Evolutionary conservation across 805 yeast genomes (phyloP).

Genomic region (Yueomyces sinensis): DNA sequence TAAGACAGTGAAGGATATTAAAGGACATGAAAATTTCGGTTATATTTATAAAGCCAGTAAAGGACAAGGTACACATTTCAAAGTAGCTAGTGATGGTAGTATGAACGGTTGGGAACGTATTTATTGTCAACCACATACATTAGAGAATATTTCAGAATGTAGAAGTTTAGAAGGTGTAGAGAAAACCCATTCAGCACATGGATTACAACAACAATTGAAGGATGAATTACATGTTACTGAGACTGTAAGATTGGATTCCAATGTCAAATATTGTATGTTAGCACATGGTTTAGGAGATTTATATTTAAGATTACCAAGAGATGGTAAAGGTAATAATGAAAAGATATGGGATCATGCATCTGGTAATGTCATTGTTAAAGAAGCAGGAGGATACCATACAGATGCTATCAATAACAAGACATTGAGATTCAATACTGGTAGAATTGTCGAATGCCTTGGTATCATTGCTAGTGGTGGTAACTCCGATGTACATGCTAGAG

Average conservation of each 20-base stretch:
- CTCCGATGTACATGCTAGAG: constrained; percentile 11
- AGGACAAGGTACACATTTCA: constrained; percentile 24
- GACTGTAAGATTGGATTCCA: constrained; percentile 80
- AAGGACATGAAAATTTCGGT: constrained; percentile 18
- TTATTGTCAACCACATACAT: constrained; percentile 31
- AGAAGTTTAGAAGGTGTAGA: constrained; percentile 71
- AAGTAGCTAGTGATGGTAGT: constrained; percentile 15
- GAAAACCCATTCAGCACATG: constrained; percentile 87
- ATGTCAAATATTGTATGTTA: constrained; percentile 87
- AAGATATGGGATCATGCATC: constrained; percentile 99
- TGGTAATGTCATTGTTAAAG: constrained; percentile 74
- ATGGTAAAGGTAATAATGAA: too few species aligned
- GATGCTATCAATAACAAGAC: constrained; percentile 59
- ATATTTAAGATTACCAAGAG: constrained; percentile 71
- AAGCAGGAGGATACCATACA: constrained; percentile 85
- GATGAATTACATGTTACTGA: constrained; percentile 43
- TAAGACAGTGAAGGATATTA: constrained; percentile 28
- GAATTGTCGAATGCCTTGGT: constrained; percentile 71
- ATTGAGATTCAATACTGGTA: constrained; percentile 76
- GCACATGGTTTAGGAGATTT: constrained; percentile 88
- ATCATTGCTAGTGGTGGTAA: constrained; percentile 65
- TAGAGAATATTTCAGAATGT: constrained; percentile 15
- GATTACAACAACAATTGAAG: constrained; percentile 69
- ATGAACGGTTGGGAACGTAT: constrained; percentile 33
- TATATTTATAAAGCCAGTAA: constrained; percentile 23